Evolutionary conservation across 495 filamentous ascomycete genomes (phyloP).

Genomic region (Cetradonia linearis): DNA sequence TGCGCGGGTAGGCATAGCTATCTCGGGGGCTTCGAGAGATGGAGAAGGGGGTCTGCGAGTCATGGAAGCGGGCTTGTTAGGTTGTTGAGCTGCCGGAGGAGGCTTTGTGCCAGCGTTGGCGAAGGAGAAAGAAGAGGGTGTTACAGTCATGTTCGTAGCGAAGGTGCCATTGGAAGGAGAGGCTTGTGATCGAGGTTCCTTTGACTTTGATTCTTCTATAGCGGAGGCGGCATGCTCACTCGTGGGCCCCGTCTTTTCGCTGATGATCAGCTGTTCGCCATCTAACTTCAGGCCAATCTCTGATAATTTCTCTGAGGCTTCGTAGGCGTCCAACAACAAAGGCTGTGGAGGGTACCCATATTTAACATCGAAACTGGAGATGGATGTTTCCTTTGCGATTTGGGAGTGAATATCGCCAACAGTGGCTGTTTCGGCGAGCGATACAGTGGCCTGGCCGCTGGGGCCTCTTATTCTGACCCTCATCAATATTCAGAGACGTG

Average conservation of each 20-base stretch:
- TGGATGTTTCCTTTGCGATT: constrained; percentile 47
- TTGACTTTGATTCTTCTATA: not conserved
- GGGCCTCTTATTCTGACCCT: constrained; percentile 55
- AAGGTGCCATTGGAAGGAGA: not conserved
- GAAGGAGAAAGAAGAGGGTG: constrained; percentile 23
- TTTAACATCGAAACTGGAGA: constrained; percentile 59
- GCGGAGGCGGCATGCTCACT: constrained; percentile 8
- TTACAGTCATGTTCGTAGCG: not conserved
- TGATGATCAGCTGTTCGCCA: constrained; percentile 72
- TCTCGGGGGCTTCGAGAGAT: constrained; percentile 56
- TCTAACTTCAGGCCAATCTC: constrained; percentile 59
- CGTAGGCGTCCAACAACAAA: constrained; percentile 47
- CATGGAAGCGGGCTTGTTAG: constrained; percentile 28
- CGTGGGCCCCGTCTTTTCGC: constrained; percentile 26
- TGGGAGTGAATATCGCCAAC: constrained; percentile 49
- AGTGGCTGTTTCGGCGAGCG: constrained; percentile 53
- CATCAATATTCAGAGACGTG: constrained; percentile 39
- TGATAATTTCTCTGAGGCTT: constrained; percentile 37
- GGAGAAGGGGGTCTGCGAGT: constrained; percentile 31
- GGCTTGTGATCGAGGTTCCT: not conserved
- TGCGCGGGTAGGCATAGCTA: constrained; percentile 49
- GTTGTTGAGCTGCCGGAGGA: constrained; percentile 10
- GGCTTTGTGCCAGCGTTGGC: constrained; percentile 20
- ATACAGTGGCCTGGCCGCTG: constrained; percentile 50
- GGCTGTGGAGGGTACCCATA: constrained; percentile 75